These are phyloP conservation scores for Voacanga thouarsii DNA, from an alignment of 257 asterid genomes.

Conservation along the genomic window DNA sequence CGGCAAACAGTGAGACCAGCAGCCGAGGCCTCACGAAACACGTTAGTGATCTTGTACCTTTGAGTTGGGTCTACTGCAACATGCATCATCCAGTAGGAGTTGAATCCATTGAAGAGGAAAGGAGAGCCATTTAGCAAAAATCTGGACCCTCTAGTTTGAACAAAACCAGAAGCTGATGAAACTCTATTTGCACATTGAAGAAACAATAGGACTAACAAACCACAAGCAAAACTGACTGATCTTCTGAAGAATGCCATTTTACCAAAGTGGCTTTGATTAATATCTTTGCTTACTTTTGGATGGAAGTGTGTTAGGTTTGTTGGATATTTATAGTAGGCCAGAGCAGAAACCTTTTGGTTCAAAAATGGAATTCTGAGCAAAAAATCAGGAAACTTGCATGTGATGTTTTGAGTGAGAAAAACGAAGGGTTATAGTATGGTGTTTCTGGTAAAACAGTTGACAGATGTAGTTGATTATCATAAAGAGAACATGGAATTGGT, in stretches of 20 bases:
- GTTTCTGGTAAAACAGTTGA: slow-evolving; percentile 9
- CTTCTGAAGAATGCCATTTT: slow-evolving; percentile 4
- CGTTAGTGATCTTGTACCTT: slow-evolving; percentile 40
- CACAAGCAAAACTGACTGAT: not conserved
- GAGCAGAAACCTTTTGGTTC: not conserved
- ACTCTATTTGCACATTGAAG: not conserved
- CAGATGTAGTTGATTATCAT: not conserved
- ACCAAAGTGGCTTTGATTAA: not conserved
- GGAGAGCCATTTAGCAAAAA: slow-evolving; percentile 32
- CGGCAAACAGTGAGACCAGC: slow-evolving; percentile 51
- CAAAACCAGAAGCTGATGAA: slow-evolving; percentile 16
- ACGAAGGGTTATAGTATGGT: not conserved
- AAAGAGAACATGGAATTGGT: not conserved
- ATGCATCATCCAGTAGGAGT: slow-evolving; percentile 58
- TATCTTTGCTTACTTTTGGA: not conserved
- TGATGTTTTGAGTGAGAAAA: not conserved
- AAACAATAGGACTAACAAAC: not conserved
- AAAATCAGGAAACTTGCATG: slow-evolving; percentile 6
- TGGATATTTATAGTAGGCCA: slow-evolving; percentile 3
- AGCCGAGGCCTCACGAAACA: slow-evolving; percentile 35
- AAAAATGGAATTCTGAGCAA: slow-evolving; percentile 10
- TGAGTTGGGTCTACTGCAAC: slow-evolving; percentile 40
- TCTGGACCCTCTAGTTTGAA: slow-evolving; percentile 30
- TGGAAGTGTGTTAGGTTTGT: not conserved
- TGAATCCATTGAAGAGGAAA: slow-evolving; percentile 45